Evolutionary conservation across 1,139 yeast species (phyloP), one percentile per base, ranked within the genome.

Genomic region (Blastobotrys indianensis): DNA sequence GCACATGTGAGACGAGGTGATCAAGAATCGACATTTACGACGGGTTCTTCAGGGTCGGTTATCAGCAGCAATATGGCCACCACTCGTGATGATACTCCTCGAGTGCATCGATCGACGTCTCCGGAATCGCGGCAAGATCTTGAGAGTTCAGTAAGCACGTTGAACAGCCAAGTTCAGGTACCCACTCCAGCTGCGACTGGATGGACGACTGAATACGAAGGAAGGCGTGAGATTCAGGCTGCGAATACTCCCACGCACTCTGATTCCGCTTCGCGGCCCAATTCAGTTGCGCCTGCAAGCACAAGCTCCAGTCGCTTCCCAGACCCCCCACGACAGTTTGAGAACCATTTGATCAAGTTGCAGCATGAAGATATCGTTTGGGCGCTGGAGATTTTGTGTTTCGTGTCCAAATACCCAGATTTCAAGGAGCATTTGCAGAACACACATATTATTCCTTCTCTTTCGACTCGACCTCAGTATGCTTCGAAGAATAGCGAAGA

Each of bases 331-430:
- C 39, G 43, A 12, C 34, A 6, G 20, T 45, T 41, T 30, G 43
- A 81, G 30, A 77, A 82, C 48, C 94, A 95, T 1, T 80, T 82
- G 20, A 76, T 88, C 13, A 76, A 87, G 9, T 96, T 97, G 1
- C 76, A 87, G 51, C 95, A 86, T 53, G 97, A 90, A 61, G 98
- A 92, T 62, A 85, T 92, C 28, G 81, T 87, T 32, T 88, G 97
- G 96, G 84, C 95, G 4, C 72, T 92, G 46, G 97, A 92, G 65
- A 73, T 92, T 31, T 67, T 92, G 47, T 97, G 97, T 15, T 92
- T 88, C 64, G 85, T 90, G 42, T 87, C 97, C 8, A 92, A 92
- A 63, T 90, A 90, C 61, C 84, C 97, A 1, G 76, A 80, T 50
- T 70, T 90, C 61, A 85, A 90, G 58, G 82, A 80, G 42, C 73